A percentile compares a stretch with the other conserved stretches of the same genome.
These are phyloP conservation scores for Wallemia hederae DNA, from an alignment of 1,284 basidiomycete genomes.

Conservation along the genomic window DNA sequence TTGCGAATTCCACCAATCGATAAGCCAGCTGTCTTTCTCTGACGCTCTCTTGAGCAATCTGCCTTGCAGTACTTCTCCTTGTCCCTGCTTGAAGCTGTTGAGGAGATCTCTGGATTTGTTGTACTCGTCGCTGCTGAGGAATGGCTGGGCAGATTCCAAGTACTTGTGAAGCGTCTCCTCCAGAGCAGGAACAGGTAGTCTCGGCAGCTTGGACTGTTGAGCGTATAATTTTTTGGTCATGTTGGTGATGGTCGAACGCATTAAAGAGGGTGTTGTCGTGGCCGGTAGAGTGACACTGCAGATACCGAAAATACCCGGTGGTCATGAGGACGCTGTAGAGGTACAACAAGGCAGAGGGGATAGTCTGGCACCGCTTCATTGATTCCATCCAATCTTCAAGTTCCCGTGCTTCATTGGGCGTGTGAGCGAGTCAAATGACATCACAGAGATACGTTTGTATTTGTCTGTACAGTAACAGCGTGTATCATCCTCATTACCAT, in stretches of 20 bases:
- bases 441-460: too few relatives aligned
- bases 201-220: constrained; percentile 47
- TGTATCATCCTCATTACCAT: too few relatives aligned
- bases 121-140: constrained; percentile 34
- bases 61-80: constrained; percentile 30
- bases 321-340: too few relatives aligned
- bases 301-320: neutral
- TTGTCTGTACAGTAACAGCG: too few relatives aligned
- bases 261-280: neutral
- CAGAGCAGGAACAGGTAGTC: constrained; percentile 54
- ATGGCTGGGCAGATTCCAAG: constrained; percentile 48
- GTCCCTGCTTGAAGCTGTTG: constrained; percentile 27
- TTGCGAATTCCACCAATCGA: constrained; percentile 90
- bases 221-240: constrained; percentile 39
- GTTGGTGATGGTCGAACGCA: neutral
- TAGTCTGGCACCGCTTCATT: too few relatives aligned
- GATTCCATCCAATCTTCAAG: too few relatives aligned
- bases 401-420: too few relatives aligned
- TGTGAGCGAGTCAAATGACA: too few relatives aligned
- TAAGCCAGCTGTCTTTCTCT: constrained; percentile 46
- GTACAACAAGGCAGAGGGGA: too few relatives aligned
- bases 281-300: neutral
- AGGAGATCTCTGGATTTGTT: constrained; percentile 30
- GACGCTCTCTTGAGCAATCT: constrained; percentile 43
- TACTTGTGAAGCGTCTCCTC: constrained; percentile 57